Evolutionary conservation across 2,329 filamentous ascomycete species (phyloP).

Genomic region (Zymoseptoria crescenta): DNA sequence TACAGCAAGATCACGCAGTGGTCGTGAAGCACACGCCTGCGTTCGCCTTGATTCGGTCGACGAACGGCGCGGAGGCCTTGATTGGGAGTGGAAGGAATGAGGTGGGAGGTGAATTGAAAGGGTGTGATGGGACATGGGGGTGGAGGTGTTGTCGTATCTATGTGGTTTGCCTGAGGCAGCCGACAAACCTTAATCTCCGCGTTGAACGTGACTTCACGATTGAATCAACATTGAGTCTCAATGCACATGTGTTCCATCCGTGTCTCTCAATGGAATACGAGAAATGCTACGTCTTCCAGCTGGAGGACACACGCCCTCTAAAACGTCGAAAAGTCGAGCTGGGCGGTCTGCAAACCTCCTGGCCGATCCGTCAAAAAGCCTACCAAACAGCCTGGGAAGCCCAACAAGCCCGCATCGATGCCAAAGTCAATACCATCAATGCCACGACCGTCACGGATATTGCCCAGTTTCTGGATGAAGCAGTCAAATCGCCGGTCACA

Average conservation of each 20-base stretch:
- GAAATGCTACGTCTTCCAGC: conserved; percentile 41
- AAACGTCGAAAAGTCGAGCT: conserved; percentile 34
- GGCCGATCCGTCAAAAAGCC: conserved; percentile 47
- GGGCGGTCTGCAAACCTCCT: conserved; percentile 30
- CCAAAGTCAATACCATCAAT: conserved; percentile 33
- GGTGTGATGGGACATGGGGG: neutral
- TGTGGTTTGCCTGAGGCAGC: neutral
- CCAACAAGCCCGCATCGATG: conserved; percentile 57
- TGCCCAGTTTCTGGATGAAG: conserved; percentile 32
- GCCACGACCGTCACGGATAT: conserved; percentile 33
- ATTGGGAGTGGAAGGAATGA: no score
- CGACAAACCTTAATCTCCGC: neutral
- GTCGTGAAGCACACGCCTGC: neutral
- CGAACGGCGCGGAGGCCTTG: no score
- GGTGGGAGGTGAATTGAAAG: no score
- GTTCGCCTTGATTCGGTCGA: no score
- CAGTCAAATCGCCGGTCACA: conserved; percentile 8
- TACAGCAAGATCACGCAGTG: neutral
- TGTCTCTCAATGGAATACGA: conserved; percentile 39
- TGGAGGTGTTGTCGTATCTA: neutral
- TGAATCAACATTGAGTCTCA: neutral
- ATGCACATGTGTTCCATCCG: neutral
- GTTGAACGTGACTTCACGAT: neutral
- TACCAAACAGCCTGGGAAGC: conserved; percentile 58
- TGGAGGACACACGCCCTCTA: conserved; percentile 30